Conservation (phyloP, 2,329 filamentous ascomycete species). For the Beauveria pseudobassiana region DNA sequence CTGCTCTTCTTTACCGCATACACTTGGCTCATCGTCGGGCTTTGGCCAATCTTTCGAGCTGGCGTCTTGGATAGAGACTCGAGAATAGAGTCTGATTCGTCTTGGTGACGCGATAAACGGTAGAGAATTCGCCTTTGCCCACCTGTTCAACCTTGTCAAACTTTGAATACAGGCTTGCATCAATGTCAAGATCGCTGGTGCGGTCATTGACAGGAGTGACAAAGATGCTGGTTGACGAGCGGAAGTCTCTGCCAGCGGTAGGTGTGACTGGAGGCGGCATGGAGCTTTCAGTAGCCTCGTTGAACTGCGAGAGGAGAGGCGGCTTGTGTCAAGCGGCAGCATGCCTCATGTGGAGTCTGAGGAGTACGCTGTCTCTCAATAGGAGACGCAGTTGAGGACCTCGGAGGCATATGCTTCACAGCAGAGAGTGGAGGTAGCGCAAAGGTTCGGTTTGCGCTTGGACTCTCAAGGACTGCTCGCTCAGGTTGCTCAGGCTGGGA, state of each 20-base stretch:
- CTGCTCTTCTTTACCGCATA: constrained; percentile 94
- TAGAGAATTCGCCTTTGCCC: constrained; percentile 87
- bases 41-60: constrained; percentile 40
- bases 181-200: constrained; percentile 61
- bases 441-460: constrained; percentile 39
- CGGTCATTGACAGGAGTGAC: constrained; percentile 65
- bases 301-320: constrained; percentile 70
- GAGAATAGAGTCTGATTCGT: constrained; percentile 21
- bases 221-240: constrained; percentile 44
- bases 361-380: constrained; percentile 56
- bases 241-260: constrained; percentile 51
- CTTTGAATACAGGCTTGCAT: constrained; percentile 62
- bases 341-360: constrained; percentile 71
- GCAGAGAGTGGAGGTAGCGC: constrained; percentile 35
- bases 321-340: constrained; percentile 71
- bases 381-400: constrained; percentile 50
- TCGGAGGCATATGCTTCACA: constrained; percentile 27
- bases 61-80: constrained; percentile 39
- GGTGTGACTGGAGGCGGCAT: constrained; percentile 67
- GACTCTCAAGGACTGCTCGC: constrained; percentile 35
- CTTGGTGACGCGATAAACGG: constrained; percentile 72
- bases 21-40: constrained; percentile 50
- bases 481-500: constrained; percentile 33
- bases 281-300: constrained; percentile 25
- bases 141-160: constrained; percentile 77